phyloP scores from a whole-genome alignment of 371 early-diverging fungal genomes.

The Lichtheimia ornata region DNA sequence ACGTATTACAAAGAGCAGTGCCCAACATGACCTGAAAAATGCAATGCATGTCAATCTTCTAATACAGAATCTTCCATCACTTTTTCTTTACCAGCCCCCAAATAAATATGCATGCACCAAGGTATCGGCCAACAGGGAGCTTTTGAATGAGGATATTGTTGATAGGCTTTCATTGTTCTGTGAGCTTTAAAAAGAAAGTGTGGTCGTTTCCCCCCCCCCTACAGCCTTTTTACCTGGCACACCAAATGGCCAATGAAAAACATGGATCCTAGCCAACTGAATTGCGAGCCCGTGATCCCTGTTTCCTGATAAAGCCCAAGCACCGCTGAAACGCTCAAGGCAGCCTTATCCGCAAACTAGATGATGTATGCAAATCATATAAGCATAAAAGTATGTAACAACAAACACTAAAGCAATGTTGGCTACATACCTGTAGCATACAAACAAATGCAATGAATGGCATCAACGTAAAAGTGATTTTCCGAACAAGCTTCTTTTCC shows the following conservation, averaged over 20 bases:
- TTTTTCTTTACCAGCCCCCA: slow-evolving; percentile 10
- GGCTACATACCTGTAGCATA: slow-evolving; percentile 13
- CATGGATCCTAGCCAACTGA: slow-evolving; percentile 17
- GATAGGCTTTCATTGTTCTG: slow-evolving; percentile 13
- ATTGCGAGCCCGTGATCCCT: slow-evolving; percentile 12
- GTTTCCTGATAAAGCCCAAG: slow-evolving; percentile 16
- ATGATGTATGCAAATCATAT: not conserved
- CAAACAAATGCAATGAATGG: slow-evolving; percentile 18
- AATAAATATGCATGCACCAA: slow-evolving; percentile 17
- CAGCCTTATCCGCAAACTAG: slow-evolving; percentile 15
- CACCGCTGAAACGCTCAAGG: slow-evolving; percentile 12
- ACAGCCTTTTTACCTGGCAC: slow-evolving; percentile 1
- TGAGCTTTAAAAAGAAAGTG: no score
- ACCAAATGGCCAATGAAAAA: slow-evolving; percentile 21
- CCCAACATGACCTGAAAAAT: slow-evolving; percentile 13
- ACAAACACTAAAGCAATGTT: not conserved
- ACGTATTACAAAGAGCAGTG: slow-evolving; percentile 13
- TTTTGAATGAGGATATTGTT: slow-evolving; percentile 32
- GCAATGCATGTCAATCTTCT: slow-evolving; percentile 1
- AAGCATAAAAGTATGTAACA: no score
- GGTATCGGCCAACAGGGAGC: slow-evolving; percentile 26
- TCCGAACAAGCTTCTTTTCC: slow-evolving; percentile 17
- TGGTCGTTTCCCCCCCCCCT: no score
- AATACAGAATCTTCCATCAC: no score
- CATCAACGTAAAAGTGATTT: slow-evolving; percentile 14